Percentiles rank a stretch among this genome's conserved stretches.
Evolutionary conservation across 192 early-diverging fungal genomes (phyloP).

Genomic region (Endogone sp.): DNA sequence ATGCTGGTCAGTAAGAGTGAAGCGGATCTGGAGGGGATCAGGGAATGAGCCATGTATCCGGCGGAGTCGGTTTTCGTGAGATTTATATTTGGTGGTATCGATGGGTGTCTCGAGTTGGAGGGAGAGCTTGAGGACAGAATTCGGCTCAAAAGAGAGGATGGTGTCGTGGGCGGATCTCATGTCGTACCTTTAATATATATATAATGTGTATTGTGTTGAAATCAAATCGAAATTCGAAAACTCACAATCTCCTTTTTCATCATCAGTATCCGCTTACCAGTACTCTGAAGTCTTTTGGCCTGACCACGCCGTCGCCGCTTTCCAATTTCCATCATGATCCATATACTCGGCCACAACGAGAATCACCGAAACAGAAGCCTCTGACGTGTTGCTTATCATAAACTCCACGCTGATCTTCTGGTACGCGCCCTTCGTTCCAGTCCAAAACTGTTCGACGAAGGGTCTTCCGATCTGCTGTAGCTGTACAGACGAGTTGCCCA

Average conservation of each 20-base stretch:
- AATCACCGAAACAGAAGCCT: neutral
- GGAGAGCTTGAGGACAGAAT: neutral
- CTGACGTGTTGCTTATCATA: neutral
- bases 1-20: neutral
- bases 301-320: neutral
- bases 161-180: neutral
- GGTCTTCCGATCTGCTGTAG: neutral
- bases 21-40: neutral
- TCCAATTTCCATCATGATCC: neutral
- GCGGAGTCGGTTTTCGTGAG: neutral
- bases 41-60: neutral
- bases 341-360: neutral
- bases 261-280: neutral
- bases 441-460: neutral
- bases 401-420: neutral
- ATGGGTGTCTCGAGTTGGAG: neutral
- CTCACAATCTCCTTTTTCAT: too few relatives aligned
- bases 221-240: neutral
- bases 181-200: neutral
- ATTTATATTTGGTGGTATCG: neutral
- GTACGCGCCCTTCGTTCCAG: neutral
- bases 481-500: neutral
- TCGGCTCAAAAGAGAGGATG: neutral
- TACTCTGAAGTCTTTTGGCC: neutral
- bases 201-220: neutral